Percentiles rank a stretch among this genome's conserved stretches.
phyloP scores from a whole-genome alignment of 345 rosid species.

The Raphanus sativus region DNA sequence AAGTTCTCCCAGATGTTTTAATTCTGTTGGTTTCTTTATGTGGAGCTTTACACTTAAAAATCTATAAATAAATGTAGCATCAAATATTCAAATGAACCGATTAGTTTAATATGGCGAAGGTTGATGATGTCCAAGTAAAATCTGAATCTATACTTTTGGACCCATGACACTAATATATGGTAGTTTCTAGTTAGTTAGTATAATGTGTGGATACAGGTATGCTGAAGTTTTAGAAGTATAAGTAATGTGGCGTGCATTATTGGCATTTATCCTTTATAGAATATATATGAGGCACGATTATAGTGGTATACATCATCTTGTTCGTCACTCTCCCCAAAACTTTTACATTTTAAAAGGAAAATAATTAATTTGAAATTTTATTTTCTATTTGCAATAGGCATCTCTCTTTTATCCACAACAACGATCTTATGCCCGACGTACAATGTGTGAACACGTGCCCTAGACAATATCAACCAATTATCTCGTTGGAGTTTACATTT shows the following conservation, averaged over 20 bases:
- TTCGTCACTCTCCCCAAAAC: slow-evolving; percentile 34
- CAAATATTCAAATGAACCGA: slow-evolving; percentile 8
- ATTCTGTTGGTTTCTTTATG: slow-evolving; percentile 36
- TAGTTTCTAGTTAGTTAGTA: slow-evolving; percentile 35
- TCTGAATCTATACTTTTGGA: slow-evolving; percentile 22
- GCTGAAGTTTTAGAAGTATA: slow-evolving; percentile 28
- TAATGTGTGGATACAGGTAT: not conserved
- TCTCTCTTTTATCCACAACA: slow-evolving; percentile 25
- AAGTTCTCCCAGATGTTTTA: slow-evolving; percentile 33
- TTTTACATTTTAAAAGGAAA: not conserved
- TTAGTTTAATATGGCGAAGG: slow-evolving; percentile 3
- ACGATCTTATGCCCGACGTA: slow-evolving; percentile 5
- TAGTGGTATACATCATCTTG: slow-evolving; percentile 40
- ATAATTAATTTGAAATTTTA: not conserved
- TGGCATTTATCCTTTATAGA: slow-evolving; percentile 23
- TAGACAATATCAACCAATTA: not conserved
- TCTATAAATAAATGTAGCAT: slow-evolving; percentile 10
- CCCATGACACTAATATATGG: slow-evolving; percentile 13
- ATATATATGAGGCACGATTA: slow-evolving; percentile 32
- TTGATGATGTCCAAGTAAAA: slow-evolving; percentile 23
- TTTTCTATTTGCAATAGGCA: slow-evolving; percentile 8
- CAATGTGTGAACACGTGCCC: slow-evolving; percentile 36
- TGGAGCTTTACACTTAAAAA: slow-evolving; percentile 29
- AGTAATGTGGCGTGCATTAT: slow-evolving; percentile 39
- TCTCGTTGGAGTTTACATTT: not conserved